Base-by-base conservation (phyloP, 208 protist species). In the Leishmania aethiopica region DNA sequence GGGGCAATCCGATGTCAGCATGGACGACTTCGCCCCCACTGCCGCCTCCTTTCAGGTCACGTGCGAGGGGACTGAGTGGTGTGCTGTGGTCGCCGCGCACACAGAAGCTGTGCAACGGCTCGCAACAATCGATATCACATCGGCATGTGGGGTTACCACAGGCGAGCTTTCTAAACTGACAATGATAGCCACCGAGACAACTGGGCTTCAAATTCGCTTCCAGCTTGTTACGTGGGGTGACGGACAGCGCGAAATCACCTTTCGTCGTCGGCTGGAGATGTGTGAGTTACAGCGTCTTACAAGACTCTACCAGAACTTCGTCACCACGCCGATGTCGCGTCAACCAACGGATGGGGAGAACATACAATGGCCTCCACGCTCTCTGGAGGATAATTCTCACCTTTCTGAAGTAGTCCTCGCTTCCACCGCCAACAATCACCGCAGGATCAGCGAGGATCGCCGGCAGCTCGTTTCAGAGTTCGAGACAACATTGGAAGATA, bases 121-220 rank as follows among this genome's bases (percentile, higher is more conserved):
- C 2, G 66, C 77, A n/a, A 60, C 77, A 3, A 51, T 60, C 25
- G 82, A 86, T 75, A 79, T 86, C 19, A 11, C 71, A 5, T 47
- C 49, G 1, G 71, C 42, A 35, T 82, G 77, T 40, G 71, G 47
- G 49, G 53, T 82, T n/a, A 25, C 47, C 1, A 64, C 73, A 47
- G 37, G n/a, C 35, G 82, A 81, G 51, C 60, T 86, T 25, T 69
- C 51, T 4, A 73, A 75, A 7, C 35, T 86, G 28, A 86, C 82
- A 11, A 62, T 86, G 57, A 86, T 82, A n/a, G 82, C 73, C 3
- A 77, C 72, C 19, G 77, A 78, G 25, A n/a, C 13, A 17, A 15
- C 55, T n/a, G 82, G 82, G n/a, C 64, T 86, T 2, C 71, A 86
- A 25, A 35, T 86, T 22, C 15, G 79, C 45, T 81, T 86, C 53